Base-by-base conservation (phyloP, 441 rosid species). In the Populus trichocarpa region DNA sequence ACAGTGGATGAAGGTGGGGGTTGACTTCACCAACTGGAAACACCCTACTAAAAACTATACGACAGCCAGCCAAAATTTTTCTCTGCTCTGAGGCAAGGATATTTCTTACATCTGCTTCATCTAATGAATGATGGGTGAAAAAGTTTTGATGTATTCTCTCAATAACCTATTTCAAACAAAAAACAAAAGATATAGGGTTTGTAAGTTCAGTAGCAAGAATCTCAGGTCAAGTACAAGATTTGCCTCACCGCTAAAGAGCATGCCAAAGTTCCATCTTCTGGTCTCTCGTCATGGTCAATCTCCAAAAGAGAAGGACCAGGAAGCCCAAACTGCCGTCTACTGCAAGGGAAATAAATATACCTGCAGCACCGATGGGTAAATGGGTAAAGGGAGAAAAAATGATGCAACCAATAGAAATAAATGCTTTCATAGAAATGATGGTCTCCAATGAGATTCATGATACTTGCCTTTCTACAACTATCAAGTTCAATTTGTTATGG, bases 261-360 rank as follows among this genome's bases (percentile, higher is more conserved):
- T 67, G 98, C 97, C 89, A 96, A 84, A 75, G 97, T 96, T 81
- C 99, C 99, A 72, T 92, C 98, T 78, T 96, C 99, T 57, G 98
- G 91, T 83, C 96, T 90, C 87, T 96, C 98, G 72, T 96, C 99
- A 77, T 88, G 92, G 89, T 94, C 98, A 78, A 96, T 90, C 86
- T 96, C 99, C 73, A 96, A 98, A 85, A 96, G 99, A 69, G 99
- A 96, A 82, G 96, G 97, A 82, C 98, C 99, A 61, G 79, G 86
- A 83, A 96, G 97, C 83, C 98, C 99, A 80, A 96, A 96, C 81
- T 96, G 98, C 63, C 97, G 93, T 83, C 99, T 91, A 83, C 99
- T 96, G 74, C 95, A 90, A 67, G 98, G 98, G 73, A 96, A 96
- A 89, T 93, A 96, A 20, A 90, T 95, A 82, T 96, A 94, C 86